phyloP scores from a whole-genome alignment of 495 filamentous ascomycete species.

The Acidiella bohemica region DNA sequence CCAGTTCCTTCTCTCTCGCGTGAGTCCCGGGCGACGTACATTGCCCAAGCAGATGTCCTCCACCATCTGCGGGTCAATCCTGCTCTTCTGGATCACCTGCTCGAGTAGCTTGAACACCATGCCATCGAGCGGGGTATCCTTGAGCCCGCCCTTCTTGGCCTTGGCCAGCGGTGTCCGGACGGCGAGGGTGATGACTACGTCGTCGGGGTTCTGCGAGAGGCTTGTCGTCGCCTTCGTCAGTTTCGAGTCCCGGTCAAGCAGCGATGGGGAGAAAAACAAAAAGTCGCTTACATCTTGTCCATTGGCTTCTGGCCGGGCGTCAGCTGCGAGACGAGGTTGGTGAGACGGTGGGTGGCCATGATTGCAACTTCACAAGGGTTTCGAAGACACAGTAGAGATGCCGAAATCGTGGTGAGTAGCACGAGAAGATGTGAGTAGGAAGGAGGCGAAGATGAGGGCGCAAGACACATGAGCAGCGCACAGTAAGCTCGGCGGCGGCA shows the following conservation, averaged over 20 bases:
- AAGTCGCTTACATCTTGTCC: conserved; percentile 57
- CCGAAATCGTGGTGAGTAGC: neutral
- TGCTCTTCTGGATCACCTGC: conserved; percentile 58
- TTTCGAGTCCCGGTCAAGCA: too few relatives aligned
- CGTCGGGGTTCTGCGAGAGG: conserved; percentile 80
- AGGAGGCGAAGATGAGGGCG: neutral
- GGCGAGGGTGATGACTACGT: conserved; percentile 86
- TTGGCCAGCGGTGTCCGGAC: conserved; percentile 76
- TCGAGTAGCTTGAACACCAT: conserved; percentile 68
- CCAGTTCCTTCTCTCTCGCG: conserved; percentile 3
- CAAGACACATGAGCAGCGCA: neutral
- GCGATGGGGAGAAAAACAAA: conserved; percentile 1
- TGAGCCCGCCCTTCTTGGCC: conserved; percentile 78
- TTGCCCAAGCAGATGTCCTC: conserved; percentile 92
- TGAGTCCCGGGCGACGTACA: conserved; percentile 37
- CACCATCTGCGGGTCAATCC: conserved; percentile 66
- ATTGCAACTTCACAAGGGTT: too few relatives aligned
- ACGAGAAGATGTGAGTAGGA: neutral
- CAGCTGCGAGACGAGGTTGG: conserved; percentile 76
- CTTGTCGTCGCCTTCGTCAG: conserved; percentile 1
- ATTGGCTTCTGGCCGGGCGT: conserved; percentile 55
- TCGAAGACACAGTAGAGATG: too few relatives aligned
- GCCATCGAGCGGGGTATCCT: conserved; percentile 84
- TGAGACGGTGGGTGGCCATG: conserved; percentile 80
- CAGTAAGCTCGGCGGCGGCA: neutral